A percentile compares a stretch with the other conserved stretches of the same genome.
Evolutionary conservation across 257 asterid species (phyloP).

Genomic region (Salvia rosmarinus): DNA sequence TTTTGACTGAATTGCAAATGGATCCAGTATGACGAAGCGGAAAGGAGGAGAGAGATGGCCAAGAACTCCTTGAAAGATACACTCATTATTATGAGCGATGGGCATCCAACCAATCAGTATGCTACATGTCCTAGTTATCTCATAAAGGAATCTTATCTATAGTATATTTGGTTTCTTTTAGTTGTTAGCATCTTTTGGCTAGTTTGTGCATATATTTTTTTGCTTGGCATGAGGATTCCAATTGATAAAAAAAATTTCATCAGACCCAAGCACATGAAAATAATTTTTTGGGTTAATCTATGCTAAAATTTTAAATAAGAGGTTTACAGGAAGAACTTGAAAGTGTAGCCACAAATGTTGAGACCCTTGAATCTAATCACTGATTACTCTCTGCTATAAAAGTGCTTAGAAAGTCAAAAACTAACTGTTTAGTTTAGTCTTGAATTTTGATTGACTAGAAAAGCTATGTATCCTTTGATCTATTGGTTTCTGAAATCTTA

Average conservation of each 20-base stretch:
- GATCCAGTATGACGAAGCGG: conserved; percentile 90
- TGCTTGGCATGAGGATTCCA: not conserved
- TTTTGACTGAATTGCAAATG: conserved; percentile 33
- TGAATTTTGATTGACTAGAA: conserved; percentile 3
- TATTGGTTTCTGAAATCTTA: not conserved
- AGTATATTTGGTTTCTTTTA: not conserved
- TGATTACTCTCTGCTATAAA: not conserved
- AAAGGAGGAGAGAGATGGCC: conserved; percentile 99
- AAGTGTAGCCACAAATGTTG: not conserved
- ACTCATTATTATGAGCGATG: conserved; percentile 99
- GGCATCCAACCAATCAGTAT: conserved; percentile 99
- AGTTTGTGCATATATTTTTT: conserved; percentile 13
- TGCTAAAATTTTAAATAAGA: not conserved
- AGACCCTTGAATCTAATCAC: not conserved
- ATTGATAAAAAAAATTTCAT: conserved; percentile 5
- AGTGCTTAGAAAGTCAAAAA: not conserved
- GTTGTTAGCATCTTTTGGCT: not conserved
- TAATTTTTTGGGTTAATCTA: not conserved
- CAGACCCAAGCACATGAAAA: conserved; percentile 12
- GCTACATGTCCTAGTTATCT: conserved; percentile 33
- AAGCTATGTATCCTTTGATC: not conserved
- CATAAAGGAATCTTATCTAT: not conserved
- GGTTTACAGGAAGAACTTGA: not conserved
- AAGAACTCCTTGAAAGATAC: conserved; percentile 97
- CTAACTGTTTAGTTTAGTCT: not conserved